Base-by-base conservation (phyloP, 805 yeast genomes). In the Metschnikowia baotianmanensis region DNA sequence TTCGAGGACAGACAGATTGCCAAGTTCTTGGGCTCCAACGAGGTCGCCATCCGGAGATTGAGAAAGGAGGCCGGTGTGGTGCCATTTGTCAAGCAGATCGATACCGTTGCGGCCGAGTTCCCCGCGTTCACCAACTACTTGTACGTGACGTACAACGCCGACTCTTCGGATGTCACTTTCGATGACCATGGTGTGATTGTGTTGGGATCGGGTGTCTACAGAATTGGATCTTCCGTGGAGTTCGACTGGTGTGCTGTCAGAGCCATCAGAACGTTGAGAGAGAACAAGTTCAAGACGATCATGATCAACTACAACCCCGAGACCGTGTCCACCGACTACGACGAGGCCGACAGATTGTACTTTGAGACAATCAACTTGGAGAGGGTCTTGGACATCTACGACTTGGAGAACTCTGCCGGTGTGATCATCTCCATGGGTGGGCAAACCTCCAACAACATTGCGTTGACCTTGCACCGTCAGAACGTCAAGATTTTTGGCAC, bases 231-330 rank as follows among this genome's bases (percentile, higher is more conserved):
- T 5, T 91, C 98, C 22, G 99, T 91, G 47, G 99, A 91, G 69
- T 91, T 91, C 62, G 99, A 91, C 71, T 91, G 98, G 97, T 91
- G 99, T 80, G 98, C 98, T 34, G 99, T 91, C 44, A 80, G 96
- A 51, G 93, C 98, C 34, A 93, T 89, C 50, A 82, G 98, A 70
- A 88, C 98, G 29, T 75, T 91, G 61, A 81, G 99, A 57, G 84
- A 84, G 53, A 78, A 80, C 62, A 88, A 90, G 44, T 73, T 77
- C 60, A 91, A 89, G 74, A 91, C 98, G 30, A 83, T 93, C 60
- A 93, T 93, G 97, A 81, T 91, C 59, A 91, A 91, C 74, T 91
- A 93, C 72, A 91, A 91, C 71, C 99, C 99, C 29, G 99, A 91
- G 71, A 91, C 99, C 25, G 99, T 91, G 16, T 86, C 96, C n/a